These are phyloP conservation scores for Penicillium thymicola DNA, from an alignment of 2,329 filamentous ascomycete genomes.

Conservation along the genomic window DNA sequence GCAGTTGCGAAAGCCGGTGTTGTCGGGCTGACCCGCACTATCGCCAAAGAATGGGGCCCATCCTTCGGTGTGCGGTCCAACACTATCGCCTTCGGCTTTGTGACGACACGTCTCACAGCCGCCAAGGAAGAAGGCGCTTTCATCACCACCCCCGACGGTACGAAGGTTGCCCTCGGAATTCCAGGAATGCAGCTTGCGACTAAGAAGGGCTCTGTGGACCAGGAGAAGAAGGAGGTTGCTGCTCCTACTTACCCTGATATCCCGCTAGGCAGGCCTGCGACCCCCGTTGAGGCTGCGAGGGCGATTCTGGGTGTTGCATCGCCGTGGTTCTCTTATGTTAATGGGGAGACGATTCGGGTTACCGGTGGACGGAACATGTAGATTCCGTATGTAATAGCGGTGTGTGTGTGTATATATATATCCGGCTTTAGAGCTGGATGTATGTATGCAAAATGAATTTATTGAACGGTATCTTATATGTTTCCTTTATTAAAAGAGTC, in stretches of 20 bases:
- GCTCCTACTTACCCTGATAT: conserved; percentile 62
- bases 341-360: conserved; percentile 81
- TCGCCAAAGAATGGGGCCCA: conserved; percentile 90
- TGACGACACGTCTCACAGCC: conserved; percentile 74
- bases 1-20: conserved; percentile 80
- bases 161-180: conserved; percentile 72
- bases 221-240: conserved; percentile 26
- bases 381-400: conserved; percentile 1
- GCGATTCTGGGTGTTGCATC: conserved; percentile 75
- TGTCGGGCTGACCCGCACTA: conserved; percentile 78
- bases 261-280: conserved; percentile 71
- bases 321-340: conserved; percentile 79
- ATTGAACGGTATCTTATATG: not conserved
- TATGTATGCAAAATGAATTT: not conserved
- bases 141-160: conserved; percentile 70
- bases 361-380: conserved; percentile 70
- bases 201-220: conserved; percentile 30
- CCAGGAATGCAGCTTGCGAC: conserved; percentile 55
- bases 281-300: conserved; percentile 74
- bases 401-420: not conserved
- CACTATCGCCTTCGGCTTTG: conserved; percentile 79
- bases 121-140: conserved; percentile 83
- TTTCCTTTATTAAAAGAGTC: not conserved
- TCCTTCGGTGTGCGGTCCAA: conserved; percentile 78
- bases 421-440: not conserved